Conservation (phyloP, 2,329 filamentous ascomycete species). For the Ceratocystiopsis brevicomis region DNA sequence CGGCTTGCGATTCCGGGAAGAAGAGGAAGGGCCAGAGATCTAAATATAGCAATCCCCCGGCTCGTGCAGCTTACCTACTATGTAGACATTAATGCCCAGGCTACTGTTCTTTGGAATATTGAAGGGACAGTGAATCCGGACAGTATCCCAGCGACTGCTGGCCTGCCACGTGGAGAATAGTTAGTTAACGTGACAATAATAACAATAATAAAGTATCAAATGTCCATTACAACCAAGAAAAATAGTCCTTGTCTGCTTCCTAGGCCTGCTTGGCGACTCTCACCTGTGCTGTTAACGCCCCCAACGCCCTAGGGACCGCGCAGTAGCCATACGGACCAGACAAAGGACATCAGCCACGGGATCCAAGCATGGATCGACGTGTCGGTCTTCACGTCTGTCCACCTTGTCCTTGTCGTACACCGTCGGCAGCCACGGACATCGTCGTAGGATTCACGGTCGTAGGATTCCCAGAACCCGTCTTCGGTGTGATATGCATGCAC, state of each 20-base stretch:
- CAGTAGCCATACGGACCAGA: constrained; percentile 23
- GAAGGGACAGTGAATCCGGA: too few relatives aligned
- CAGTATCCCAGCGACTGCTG: too few relatives aligned
- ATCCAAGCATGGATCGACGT: constrained; percentile 14
- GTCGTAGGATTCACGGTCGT: constrained; percentile 41
- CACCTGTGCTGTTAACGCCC: too few relatives aligned
- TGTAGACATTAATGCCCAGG: too few relatives aligned
- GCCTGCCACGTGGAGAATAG: too few relatives aligned
- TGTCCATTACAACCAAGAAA: too few relatives aligned
- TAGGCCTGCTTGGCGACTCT: too few relatives aligned
- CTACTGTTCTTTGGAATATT: too few relatives aligned
- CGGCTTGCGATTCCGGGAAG: constrained; percentile 39
- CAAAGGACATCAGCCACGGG: constrained; percentile 15
- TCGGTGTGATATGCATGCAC: constrained; percentile 50
- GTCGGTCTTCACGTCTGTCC: constrained; percentile 20
- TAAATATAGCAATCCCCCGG: constrained; percentile 16
- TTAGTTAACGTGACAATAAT: too few relatives aligned
- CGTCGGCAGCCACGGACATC: constrained; percentile 38
- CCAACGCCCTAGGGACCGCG: constrained; percentile 26
- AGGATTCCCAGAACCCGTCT: constrained; percentile 48
- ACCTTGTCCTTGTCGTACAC: constrained; percentile 51
- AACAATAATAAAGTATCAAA: too few relatives aligned
- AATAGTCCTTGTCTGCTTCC: too few relatives aligned
- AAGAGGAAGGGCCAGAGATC: constrained; percentile 25
- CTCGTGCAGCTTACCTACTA: too few relatives aligned